These are phyloP conservation scores for Goniomonas avonlea DNA, from an alignment of 78 protist species.

Conservation along the genomic window DNA sequence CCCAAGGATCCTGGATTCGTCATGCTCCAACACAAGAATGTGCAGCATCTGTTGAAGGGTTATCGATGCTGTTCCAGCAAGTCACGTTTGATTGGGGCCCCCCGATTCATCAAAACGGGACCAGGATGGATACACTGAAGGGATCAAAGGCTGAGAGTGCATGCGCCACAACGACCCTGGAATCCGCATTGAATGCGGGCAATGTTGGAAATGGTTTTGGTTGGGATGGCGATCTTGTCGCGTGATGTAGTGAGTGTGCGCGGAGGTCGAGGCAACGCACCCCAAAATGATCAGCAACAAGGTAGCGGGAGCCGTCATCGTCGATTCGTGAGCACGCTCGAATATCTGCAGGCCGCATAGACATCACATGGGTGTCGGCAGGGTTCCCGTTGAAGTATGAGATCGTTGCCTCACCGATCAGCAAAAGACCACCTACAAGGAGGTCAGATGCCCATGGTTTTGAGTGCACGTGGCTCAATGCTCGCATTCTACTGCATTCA, in stretches of 20 bases:
- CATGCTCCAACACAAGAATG: constrained; percentile 4
- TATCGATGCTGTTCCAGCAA: too few species aligned
- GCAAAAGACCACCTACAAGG: constrained; percentile 50
- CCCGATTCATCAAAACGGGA: too few species aligned
- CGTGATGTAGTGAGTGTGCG: neutral
- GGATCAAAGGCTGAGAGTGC: too few species aligned
- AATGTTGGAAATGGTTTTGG: neutral
- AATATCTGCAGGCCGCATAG: constrained; percentile 11
- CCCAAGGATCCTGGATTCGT: constrained; percentile 12
- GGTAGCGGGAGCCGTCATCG: constrained; percentile 32
- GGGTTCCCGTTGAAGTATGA: constrained; percentile 53
- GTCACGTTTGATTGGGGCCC: too few species aligned
- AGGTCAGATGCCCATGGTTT: too few species aligned
- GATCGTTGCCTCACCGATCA: constrained; percentile 65
- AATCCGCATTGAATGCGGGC: neutral
- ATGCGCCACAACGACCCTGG: too few species aligned
- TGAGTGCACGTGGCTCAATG: too few species aligned
- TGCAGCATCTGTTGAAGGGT: too few species aligned
- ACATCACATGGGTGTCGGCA: neutral
- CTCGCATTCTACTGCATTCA: too few species aligned
- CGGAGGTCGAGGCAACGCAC: too few species aligned
- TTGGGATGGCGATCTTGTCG: neutral
- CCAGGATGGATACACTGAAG: too few species aligned
- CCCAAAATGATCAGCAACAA: constrained; percentile 35
- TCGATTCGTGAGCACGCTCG: constrained; percentile 39